These are phyloP conservation scores for Ogataea ganodermae DNA, from an alignment of 805 yeast species.

Conservation along the genomic window DNA sequence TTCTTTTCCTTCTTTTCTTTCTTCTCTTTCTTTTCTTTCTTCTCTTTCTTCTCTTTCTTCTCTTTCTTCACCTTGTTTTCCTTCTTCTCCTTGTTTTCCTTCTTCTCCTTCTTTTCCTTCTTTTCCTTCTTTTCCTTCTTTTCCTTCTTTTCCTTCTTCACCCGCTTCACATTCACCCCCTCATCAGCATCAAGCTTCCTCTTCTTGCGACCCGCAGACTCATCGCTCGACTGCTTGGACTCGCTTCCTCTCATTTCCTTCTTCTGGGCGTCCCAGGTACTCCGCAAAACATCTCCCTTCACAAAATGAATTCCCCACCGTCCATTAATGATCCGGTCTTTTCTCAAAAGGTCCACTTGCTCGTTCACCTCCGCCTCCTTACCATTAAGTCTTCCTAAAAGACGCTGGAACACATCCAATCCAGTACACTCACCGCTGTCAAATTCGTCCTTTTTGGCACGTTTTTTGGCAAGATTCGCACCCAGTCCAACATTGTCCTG, in stretches of 20 bases:
- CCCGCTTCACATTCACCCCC: slow-evolving; percentile 34
- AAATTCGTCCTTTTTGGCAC: slow-evolving; percentile 60
- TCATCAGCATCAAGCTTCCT: slow-evolving; percentile 21
- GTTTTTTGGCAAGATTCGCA: slow-evolving; percentile 58
- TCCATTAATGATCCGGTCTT: slow-evolving; percentile 73
- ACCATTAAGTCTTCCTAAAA: slow-evolving; percentile 87
- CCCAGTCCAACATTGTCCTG: slow-evolving; percentile 88
- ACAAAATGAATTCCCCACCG: slow-evolving; percentile 88
- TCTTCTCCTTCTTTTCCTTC: slow-evolving; percentile 30
- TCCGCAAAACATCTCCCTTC: slow-evolving; percentile 76
- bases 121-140: slow-evolving; percentile 31
- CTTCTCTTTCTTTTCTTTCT: slow-evolving; percentile 30
- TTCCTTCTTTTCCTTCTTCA: slow-evolving; percentile 31
- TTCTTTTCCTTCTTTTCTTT: slow-evolving; percentile 25
- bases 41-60: slow-evolving; percentile 31
- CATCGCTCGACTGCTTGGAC: slow-evolving; percentile 26
- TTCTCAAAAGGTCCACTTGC: slow-evolving; percentile 68
- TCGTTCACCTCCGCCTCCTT: slow-evolving; percentile 65
- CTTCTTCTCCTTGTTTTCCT: slow-evolving; percentile 26
- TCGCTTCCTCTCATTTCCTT: slow-evolving; percentile 35
- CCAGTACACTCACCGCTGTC: slow-evolving; percentile 87
- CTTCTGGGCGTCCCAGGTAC: slow-evolving; percentile 75
- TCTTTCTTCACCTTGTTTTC: slow-evolving; percentile 33
- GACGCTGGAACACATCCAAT: slow-evolving; percentile 87
- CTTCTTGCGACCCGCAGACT: slow-evolving; percentile 18